phyloP scores from a whole-genome alignment of 768 basidiomycete species.

The Rhodocollybia butyracea region DNA sequence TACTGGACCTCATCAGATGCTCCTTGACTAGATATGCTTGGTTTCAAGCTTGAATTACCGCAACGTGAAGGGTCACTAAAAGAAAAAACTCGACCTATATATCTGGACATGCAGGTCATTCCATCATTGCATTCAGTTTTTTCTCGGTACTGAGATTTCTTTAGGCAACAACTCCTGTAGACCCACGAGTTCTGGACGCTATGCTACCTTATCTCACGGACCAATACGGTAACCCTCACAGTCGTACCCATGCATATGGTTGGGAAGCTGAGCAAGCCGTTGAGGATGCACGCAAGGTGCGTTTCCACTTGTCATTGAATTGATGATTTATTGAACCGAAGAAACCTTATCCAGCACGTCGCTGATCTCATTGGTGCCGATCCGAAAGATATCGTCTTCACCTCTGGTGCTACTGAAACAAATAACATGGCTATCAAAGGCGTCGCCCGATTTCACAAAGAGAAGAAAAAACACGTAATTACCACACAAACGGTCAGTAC shows the following conservation, averaged over 20 bases:
- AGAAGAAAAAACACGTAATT: conserved; percentile 90
- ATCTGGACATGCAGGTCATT: conserved; percentile 92
- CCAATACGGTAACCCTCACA: conserved; percentile 97
- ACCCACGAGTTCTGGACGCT: conserved; percentile 93
- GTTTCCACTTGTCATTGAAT: too few species aligned
- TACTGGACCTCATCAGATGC: neutral
- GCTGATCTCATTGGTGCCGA: conserved; percentile 94
- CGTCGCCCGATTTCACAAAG: conserved; percentile 91
- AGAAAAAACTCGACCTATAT: conserved; percentile 82
- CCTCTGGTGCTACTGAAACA: conserved; percentile 95
- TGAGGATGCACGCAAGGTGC: conserved; percentile 84
- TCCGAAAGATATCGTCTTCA: conserved; percentile 94
- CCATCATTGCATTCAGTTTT: neutral
- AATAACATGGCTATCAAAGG: conserved; percentile 99
- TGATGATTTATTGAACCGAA: too few species aligned
- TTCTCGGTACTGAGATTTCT: conserved; percentile 6
- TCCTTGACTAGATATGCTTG: conserved; percentile 68
- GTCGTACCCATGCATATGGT: conserved; percentile 96
- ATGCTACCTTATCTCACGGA: conserved; percentile 97
- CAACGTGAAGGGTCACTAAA: conserved; percentile 52
- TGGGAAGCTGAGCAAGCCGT: conserved; percentile 98
- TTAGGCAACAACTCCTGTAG: conserved; percentile 95
- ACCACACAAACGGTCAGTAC: conserved; percentile 85
- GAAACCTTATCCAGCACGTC: too few species aligned
- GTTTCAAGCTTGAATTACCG: conserved; percentile 75